Evolutionary conservation across 305 asterid genomes (phyloP).

Genomic region (Fraxinus sp.): DNA sequence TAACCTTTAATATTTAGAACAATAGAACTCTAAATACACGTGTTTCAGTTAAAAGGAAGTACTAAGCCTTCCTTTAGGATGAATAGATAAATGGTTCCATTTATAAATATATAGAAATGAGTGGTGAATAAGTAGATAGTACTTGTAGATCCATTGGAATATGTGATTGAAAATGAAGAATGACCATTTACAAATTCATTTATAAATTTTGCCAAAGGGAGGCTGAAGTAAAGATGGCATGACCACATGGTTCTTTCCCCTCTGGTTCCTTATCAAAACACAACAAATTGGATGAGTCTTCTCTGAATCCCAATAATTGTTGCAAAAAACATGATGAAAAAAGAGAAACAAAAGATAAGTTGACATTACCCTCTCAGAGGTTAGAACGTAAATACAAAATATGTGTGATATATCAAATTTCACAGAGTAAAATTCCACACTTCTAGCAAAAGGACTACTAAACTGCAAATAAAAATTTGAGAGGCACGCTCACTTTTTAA

Average conservation of each 20-base stretch:
- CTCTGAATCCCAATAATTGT: not conserved
- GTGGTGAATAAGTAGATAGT: not conserved
- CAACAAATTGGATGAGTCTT: not conserved
- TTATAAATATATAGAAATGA: not conserved
- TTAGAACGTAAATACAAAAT: not conserved
- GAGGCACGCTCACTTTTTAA: not conserved
- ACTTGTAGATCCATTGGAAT: not conserved
- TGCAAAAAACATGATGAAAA: slow-evolving; percentile 12
- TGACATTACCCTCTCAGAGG: not conserved
- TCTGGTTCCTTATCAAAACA: not conserved
- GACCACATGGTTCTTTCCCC: not conserved
- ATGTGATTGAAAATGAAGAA: not conserved
- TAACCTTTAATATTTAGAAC: not conserved
- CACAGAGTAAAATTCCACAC: not conserved
- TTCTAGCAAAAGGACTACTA: not conserved
- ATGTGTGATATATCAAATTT: not conserved
- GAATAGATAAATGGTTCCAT: not conserved
- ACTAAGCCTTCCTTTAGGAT: not conserved
- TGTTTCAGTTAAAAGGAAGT: not conserved
- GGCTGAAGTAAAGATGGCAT: not conserved
- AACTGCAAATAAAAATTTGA: not conserved
- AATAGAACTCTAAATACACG: not conserved
- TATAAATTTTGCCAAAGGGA: not conserved
- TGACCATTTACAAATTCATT: not conserved
- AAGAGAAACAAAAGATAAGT: not conserved